Base-by-base conservation (phyloP, 768 basidiomycete species). In the Phaffia tasmanica region DNA sequence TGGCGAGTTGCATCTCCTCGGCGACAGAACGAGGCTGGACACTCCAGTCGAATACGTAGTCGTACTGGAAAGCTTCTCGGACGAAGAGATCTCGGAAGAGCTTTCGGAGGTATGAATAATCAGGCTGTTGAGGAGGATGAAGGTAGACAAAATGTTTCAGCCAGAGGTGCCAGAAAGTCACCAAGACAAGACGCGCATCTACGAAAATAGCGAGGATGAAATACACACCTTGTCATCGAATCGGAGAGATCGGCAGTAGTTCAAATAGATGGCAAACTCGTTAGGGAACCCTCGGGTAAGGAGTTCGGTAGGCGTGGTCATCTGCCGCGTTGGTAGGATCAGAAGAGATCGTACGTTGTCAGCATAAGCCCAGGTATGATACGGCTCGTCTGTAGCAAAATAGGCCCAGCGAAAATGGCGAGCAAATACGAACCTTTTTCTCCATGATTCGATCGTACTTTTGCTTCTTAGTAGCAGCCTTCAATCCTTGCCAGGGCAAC, bases 371-470 rank as follows among this genome's bases (percentile, higher is more conserved):
- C 15, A 6, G 29, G 2, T 21, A 58, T 15, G 48, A 3, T 30
- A 48, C 5, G 19, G 29, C 48, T 4, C 16, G 61, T 48, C 32
- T 27, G 27, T 51, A 27, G 6, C 48, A 47, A 42, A 32, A 0
- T n/a, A 63, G 19, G 21, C 18, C 49, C 23, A 35, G 14, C 8
- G 6, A 2, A 7, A 30, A 50, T 32, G 29, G 32, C 2, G 21
- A 48, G 63, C 93, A 91, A 76, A 0, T 95, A 48, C 95, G 97
- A 92, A 99, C 98, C 85, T 99, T 99, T 85, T 99, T 99, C 80
- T 99, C 95, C 95, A 99, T 99, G 81, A 99, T 99, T 69, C 95
- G 87, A 79, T 98, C 95, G 78, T 98, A 98, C 81, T 99, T 99
- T 83, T 99, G 95, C 84, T 99, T 99, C 89, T 99, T 99, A 68